Evolutionary conservation across 1,284 basidiomycete genomes (phyloP).

Genomic region (Boletellus deceptivus): DNA sequence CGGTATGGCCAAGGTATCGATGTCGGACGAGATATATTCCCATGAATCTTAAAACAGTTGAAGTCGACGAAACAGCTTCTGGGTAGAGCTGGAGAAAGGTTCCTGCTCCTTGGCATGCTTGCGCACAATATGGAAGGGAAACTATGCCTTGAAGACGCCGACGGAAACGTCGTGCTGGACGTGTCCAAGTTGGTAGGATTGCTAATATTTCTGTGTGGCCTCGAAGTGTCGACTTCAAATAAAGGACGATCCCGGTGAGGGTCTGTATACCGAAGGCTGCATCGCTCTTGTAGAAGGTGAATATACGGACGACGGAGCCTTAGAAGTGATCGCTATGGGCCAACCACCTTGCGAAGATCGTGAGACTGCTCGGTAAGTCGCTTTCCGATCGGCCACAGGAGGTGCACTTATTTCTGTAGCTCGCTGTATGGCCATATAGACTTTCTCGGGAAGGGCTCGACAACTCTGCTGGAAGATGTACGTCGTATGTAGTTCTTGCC

Average conservation of each 20-base stretch:
- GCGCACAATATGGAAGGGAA: constrained; percentile 87
- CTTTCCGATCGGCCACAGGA: not conserved
- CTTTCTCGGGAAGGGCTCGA: constrained; percentile 89
- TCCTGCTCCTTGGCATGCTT: constrained; percentile 93
- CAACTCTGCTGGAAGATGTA: constrained; percentile 92
- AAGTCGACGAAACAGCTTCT: constrained; percentile 96
- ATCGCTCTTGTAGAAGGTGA: constrained; percentile 96
- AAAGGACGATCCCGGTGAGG: constrained; percentile 90
- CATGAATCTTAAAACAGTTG: constrained; percentile 50
- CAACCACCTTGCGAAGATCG: constrained; percentile 95
- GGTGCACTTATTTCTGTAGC: constrained; percentile 38
- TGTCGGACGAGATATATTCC: constrained; percentile 9
- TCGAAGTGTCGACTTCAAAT: constrained; percentile 7
- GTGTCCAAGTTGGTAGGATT: constrained; percentile 78
- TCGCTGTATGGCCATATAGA: constrained; percentile 94
- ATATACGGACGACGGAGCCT: constrained; percentile 88
- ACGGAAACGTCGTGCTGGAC: constrained; percentile 89
- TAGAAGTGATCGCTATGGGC: constrained; percentile 91
- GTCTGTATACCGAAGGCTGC: constrained; percentile 94
- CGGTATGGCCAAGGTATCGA: constrained; percentile 47
- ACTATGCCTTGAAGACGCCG: constrained; percentile 90
- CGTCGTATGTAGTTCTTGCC: constrained; percentile 25
- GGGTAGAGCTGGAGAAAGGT: constrained; percentile 87
- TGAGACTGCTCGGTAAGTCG: constrained; percentile 68
- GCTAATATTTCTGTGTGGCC: not conserved